A percentile compares a stretch with the other conserved stretches of the same genome.
Conservation (phyloP, 176 grass and related monocot species). For the Ensete glaucum region DNA sequence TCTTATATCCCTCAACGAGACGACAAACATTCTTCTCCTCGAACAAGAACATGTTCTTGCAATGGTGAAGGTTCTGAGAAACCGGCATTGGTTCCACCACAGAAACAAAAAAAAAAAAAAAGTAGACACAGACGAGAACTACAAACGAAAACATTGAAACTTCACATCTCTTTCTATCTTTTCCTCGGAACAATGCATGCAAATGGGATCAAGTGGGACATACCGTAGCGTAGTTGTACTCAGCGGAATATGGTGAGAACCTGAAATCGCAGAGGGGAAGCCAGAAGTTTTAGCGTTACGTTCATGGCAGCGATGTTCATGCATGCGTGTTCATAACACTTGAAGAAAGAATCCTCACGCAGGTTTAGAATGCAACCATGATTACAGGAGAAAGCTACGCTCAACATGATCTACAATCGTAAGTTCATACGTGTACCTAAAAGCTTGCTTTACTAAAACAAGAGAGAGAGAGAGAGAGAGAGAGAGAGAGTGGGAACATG, state of each 20-base stretch:
- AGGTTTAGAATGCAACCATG: not conserved
- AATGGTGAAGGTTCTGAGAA: not conserved
- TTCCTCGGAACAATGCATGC: not conserved
- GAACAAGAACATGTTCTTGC: not conserved
- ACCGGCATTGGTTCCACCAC: not conserved
- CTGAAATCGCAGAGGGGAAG: not conserved
- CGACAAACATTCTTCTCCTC: too few relatives aligned
- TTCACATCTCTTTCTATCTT: not conserved
- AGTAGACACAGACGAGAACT: too few relatives aligned
- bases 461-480: constrained; percentile 11
- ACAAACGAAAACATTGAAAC: not conserved
- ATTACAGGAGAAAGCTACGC: not conserved
- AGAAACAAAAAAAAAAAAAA: too few relatives aligned
- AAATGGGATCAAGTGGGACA: not conserved
- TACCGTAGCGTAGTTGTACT: too few relatives aligned
- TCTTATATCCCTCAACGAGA: not conserved
- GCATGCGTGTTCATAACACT: too few relatives aligned
- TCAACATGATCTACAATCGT: too few relatives aligned
- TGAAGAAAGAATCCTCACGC: not conserved
- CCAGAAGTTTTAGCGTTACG: too few relatives aligned
- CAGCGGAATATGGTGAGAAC: constrained; percentile 3
- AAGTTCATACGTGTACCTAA: not conserved
- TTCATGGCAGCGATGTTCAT: too few relatives aligned
- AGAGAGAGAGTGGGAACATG: not conserved
- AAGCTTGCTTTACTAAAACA: too few relatives aligned